Conservation (phyloP, 2,329 filamentous ascomycete genomes). For the Phoma herbarum region DNA sequence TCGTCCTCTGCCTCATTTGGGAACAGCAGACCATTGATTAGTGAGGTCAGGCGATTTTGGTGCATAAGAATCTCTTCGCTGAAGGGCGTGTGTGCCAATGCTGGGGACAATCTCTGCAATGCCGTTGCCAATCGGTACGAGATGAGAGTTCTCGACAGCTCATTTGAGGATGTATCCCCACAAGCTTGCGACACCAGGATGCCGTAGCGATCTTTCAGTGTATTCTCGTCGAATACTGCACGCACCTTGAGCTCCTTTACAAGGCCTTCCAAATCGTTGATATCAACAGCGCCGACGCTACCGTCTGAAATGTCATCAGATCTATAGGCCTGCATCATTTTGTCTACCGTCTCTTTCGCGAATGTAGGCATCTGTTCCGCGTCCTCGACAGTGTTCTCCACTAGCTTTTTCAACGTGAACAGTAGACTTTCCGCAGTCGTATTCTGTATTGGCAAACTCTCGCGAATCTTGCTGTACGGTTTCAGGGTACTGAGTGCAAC, state of each 20-base stretch:
- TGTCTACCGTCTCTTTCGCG: conserved; percentile 32
- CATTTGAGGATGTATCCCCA: conserved; percentile 25
- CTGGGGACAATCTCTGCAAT: conserved; percentile 28
- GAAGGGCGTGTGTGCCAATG: conserved; percentile 31
- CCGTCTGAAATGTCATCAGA: background rate
- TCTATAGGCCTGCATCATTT: conserved; percentile 34
- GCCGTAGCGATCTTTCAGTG: conserved; percentile 43
- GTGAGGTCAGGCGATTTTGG: conserved; percentile 29
- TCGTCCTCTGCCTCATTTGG: conserved; percentile 4
- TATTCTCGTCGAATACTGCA: conserved; percentile 38
- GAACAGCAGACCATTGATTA: conserved; percentile 31
- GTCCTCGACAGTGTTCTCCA: conserved; percentile 43
- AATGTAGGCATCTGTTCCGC: conserved; percentile 33
- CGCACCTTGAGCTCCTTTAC: conserved; percentile 31
- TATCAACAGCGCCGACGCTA: background rate
- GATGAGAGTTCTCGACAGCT: conserved; percentile 41
- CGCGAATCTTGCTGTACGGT: conserved; percentile 27
- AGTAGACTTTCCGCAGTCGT: conserved; percentile 46
- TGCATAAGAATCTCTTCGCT: conserved; percentile 34
- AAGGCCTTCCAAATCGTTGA: conserved; percentile 19
- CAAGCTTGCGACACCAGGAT: conserved; percentile 43
- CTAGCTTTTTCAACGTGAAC: conserved; percentile 47
- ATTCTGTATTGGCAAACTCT: conserved; percentile 30
- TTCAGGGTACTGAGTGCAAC: conserved; percentile 45
- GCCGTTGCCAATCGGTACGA: conserved; percentile 41